Evolutionary conservation across 306 rosid species (phyloP), one percentile per base, ranked within the genome.

Genomic region (Dryas drummondii): DNA sequence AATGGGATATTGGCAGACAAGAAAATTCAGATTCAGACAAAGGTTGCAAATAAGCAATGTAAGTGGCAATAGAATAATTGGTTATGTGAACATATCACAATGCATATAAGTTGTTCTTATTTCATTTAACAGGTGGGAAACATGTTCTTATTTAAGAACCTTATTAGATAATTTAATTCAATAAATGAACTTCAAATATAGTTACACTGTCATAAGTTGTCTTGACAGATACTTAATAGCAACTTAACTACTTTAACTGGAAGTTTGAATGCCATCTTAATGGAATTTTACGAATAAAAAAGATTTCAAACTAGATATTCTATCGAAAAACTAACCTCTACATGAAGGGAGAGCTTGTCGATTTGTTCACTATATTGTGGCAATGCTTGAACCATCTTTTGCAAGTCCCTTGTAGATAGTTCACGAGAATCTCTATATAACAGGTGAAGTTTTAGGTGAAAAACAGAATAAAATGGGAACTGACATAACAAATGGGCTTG

Each of bases 311-410:
- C 9, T 16, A 7, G 37, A 53, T n/a, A 44, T 9, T 42, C 58
- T 75, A 49, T 27, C 61, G 52, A 72, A 78, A 65, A 73, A 81
- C 98, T 67, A 82, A 94, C 99, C 96, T 94, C 97, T 65, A 94
- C 90, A 69, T 94, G 99, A 76, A 94, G 92, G 68, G 99, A 92
- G 81, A 94, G 99, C 81, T 90, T 94, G 83, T 89, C 97, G 48
- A 92, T 86, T 81, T 94, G 99, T 85, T 94, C 99, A 70, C 97
- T 94, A 84, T 94, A 92, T 79, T 94, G 97, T 49, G 97, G 99
- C 89, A 94, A 90, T 74, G 99, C 99, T 88, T 90, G 97, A 83
- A 92, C 99, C 93, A 90, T 94, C 89, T 84, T 88, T 75, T 94
- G 99, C 81, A 94, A 75, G 80, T 94, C 99, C 82, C 90, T 85